These are phyloP conservation scores for Helotiales sp. DNA, from an alignment of 2,329 filamentous ascomycete species.

Conservation along the genomic window DNA sequence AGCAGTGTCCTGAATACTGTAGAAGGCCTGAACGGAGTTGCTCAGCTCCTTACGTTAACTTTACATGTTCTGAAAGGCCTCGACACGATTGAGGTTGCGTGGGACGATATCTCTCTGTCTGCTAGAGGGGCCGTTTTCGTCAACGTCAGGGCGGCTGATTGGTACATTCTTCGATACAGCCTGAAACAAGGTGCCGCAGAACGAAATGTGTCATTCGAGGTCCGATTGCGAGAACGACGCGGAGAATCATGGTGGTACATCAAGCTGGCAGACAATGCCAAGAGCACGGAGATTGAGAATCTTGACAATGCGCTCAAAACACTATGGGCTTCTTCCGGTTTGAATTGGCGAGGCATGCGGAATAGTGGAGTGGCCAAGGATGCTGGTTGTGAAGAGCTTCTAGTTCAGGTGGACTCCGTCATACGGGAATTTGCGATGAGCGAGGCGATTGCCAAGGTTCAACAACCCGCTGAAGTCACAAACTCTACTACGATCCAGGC, in stretches of 20 bases:
- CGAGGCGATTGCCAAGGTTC: neutral
- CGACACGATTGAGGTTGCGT: conserved; percentile 57
- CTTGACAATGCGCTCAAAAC: conserved; percentile 43
- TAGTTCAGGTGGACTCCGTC: conserved; percentile 30
- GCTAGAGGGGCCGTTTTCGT: conserved; percentile 50
- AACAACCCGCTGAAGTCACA: neutral
- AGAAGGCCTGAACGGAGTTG: conserved; percentile 49
- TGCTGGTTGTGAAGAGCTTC: conserved; percentile 39
- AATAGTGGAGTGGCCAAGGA: conserved; percentile 47
- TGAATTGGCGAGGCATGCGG: conserved; percentile 49
- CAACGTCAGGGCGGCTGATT: conserved; percentile 55
- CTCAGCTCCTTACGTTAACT: conserved; percentile 57
- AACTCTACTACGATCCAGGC: neutral
- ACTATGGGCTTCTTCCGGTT: conserved; percentile 47
- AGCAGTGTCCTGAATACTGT: conserved; percentile 56
- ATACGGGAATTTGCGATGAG: conserved; percentile 22
- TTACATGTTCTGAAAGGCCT: conserved; percentile 65
- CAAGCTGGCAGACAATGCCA: conserved; percentile 23
- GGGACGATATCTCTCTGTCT: conserved; percentile 41
- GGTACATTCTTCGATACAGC: conserved; percentile 56
- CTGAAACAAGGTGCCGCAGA: conserved; percentile 30
- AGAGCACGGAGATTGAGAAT: conserved; percentile 32
- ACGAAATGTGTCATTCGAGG: conserved; percentile 49
- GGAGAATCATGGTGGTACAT: conserved; percentile 41
- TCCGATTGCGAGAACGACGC: conserved; percentile 50